A percentile compares a stretch with the other conserved stretches of the same genome.
Evolutionary conservation across 371 early-diverging fungal genomes (phyloP).

Genomic region (Syncephalastrum racemosum): DNA sequence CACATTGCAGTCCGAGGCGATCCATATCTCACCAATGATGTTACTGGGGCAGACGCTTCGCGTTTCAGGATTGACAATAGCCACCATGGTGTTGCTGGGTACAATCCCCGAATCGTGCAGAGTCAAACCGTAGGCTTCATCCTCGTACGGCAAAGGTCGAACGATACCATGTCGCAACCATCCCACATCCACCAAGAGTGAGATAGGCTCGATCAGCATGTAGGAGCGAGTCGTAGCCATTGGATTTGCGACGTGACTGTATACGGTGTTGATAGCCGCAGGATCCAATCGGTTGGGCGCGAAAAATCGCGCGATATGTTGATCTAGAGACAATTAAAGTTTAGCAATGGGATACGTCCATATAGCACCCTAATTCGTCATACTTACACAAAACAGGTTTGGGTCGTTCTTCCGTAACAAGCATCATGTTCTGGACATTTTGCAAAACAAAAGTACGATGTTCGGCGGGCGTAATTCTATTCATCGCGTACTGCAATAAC

Average conservation of each 20-base stretch:
- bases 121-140: constrained; percentile 57
- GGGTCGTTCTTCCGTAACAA: constrained; percentile 72
- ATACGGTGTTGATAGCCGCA: constrained; percentile 68
- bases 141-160: constrained; percentile 52
- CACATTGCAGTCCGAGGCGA: constrained; percentile 68
- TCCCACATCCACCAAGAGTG: constrained; percentile 61
- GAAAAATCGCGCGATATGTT: constrained; percentile 49
- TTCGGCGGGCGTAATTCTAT: constrained; percentile 35
- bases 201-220: constrained; percentile 68
- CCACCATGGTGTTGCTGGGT: constrained; percentile 77
- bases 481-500: constrained; percentile 78
- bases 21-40: constrained; percentile 88
- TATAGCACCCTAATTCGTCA: constrained; percentile 6
- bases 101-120: constrained; percentile 83
- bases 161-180: constrained; percentile 70
- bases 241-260: constrained; percentile 75
- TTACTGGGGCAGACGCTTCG: constrained; percentile 65
- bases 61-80: constrained; percentile 81
- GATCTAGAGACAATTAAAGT: constrained; percentile 20
- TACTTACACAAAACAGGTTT: constrained; percentile 57
- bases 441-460: constrained; percentile 53
- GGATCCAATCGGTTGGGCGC: constrained; percentile 61
- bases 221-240: constrained; percentile 81
- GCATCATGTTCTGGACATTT: constrained; percentile 67
- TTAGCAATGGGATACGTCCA: not conserved